Conservation (phyloP, 345 rosid genomes). For the Melastoma malabathricum region DNA sequence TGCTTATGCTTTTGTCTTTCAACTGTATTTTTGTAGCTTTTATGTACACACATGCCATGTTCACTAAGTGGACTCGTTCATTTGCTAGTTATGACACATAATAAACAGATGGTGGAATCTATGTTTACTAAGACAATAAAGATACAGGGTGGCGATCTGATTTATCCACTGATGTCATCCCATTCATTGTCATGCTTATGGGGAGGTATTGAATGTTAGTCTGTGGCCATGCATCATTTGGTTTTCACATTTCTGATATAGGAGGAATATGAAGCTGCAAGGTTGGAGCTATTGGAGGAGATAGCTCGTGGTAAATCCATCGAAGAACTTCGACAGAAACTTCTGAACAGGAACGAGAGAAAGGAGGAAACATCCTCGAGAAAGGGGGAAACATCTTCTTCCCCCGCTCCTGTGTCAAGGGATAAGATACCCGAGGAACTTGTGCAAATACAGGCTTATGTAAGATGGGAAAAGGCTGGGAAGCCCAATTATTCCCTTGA, state of each 20-base stretch:
- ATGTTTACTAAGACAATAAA: too few relatives aligned
- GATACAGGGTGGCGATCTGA: too few relatives aligned
- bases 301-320: slow-evolving; percentile 62
- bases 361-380: slow-evolving; percentile 21
- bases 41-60: too few relatives aligned
- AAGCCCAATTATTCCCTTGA: slow-evolving; percentile 52
- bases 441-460: slow-evolving; percentile 46
- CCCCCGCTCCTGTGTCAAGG: slow-evolving; percentile 3
- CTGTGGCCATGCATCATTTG: not conserved
- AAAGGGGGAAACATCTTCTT: slow-evolving; percentile 11
- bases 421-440: slow-evolving; percentile 44
- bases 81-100: too few relatives aligned
- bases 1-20: too few relatives aligned
- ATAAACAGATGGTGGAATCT: too few relatives aligned
- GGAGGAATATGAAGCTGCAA: slow-evolving; percentile 95
- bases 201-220: too few relatives aligned
- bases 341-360: slow-evolving; percentile 38
- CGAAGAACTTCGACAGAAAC: slow-evolving; percentile 55
- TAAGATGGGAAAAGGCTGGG: slow-evolving; percentile 76
- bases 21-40: too few relatives aligned
- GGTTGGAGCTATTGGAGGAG: slow-evolving; percentile 75
- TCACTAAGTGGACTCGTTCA: too few relatives aligned
- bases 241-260: slow-evolving; percentile 12
- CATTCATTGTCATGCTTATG: too few relatives aligned
- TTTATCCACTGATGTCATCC: too few relatives aligned